Percentiles rank a stretch among this genome's conserved stretches.
phyloP scores from a whole-genome alignment of 176 grass and related monocot species.

The Oryza glumipatula region DNA sequence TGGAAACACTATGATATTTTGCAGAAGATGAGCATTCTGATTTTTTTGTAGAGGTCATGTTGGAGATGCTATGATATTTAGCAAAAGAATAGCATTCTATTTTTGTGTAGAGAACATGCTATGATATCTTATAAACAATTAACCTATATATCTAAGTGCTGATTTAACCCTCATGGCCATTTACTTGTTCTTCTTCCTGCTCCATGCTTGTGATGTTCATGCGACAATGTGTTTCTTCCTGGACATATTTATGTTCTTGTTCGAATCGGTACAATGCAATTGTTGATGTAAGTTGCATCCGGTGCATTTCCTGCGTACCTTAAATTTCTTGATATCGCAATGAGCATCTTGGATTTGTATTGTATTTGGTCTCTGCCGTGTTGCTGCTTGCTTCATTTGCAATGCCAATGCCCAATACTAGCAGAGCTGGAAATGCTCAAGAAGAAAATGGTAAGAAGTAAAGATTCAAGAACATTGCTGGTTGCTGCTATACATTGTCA shows the following conservation, averaged over 20 bases:
- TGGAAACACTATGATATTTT: slow-evolving; percentile 15
- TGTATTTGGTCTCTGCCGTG: neutral
- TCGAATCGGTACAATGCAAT: neutral
- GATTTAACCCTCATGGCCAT: neutral
- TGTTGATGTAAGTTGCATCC: neutral
- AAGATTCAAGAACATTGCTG: neutral
- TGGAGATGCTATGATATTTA: slow-evolving; percentile 36
- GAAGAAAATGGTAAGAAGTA: neutral
- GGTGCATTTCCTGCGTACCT: neutral
- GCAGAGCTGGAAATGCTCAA: neutral
- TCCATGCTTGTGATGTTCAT: neutral
- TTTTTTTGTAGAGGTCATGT: slow-evolving; percentile 22
- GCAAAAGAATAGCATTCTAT: slow-evolving; percentile 10
- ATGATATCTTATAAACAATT: slow-evolving; percentile 33
- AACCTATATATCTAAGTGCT: slow-evolving; percentile 4
- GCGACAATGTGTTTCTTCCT: neutral
- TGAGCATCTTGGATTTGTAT: neutral
- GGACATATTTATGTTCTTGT: neutral
- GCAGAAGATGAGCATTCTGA: slow-evolving; percentile 2
- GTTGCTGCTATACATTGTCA: neutral
- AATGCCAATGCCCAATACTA: neutral
- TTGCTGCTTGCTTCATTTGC: neutral
- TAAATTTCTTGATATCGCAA: neutral
- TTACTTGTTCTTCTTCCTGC: neutral
- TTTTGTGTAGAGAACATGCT: slow-evolving; percentile 30